Conservation (phyloP, 192 early-diverging fungal species). For the Gryganskiella cystojenkinii region DNA sequence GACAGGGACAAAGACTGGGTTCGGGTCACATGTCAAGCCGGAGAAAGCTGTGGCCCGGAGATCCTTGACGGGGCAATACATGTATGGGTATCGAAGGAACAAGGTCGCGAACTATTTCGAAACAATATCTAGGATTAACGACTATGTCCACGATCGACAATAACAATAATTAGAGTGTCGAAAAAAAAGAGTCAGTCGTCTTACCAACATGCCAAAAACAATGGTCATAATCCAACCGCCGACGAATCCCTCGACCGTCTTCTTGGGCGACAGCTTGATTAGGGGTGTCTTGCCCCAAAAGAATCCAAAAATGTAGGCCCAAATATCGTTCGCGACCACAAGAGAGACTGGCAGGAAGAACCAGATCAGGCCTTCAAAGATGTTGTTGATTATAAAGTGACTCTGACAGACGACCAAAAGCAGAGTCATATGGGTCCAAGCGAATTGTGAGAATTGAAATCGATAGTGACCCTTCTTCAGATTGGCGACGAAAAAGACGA, state of each 20-base stretch:
- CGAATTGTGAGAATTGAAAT: slow-evolving; percentile 96
- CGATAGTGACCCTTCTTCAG: slow-evolving; percentile 93
- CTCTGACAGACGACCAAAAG: slow-evolving; percentile 92
- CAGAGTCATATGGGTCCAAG: slow-evolving; percentile 97
- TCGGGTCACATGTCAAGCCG: slow-evolving; percentile 61
- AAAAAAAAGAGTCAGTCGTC: slow-evolving; percentile 12
- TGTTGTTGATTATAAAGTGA: slow-evolving; percentile 98
- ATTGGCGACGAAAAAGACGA: slow-evolving; percentile 95
- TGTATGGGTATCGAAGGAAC: slow-evolving; percentile 64
- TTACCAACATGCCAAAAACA: slow-evolving; percentile 83
- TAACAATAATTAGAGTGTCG: not conserved
- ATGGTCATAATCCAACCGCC: slow-evolving; percentile 89
- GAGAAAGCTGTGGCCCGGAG: slow-evolving; percentile 59
- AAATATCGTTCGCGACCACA: slow-evolving; percentile 96
- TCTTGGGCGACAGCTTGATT: slow-evolving; percentile 95
- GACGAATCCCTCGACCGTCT: slow-evolving; percentile 97
- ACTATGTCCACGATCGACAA: not conserved
- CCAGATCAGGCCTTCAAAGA: slow-evolving; percentile 98
- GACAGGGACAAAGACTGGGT: slow-evolving; percentile 64
- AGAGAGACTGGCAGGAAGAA: slow-evolving; percentile 90
- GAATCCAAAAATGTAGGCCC: slow-evolving; percentile 96
- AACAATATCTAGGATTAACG: not conserved
- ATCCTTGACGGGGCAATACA: slow-evolving; percentile 70
- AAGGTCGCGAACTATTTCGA: slow-evolving; percentile 56
- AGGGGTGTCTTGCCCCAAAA: slow-evolving; percentile 93